Evolutionary conservation across 495 filamentous ascomycete genomes (phyloP).

Genomic region (Cercophora sp.): DNA sequence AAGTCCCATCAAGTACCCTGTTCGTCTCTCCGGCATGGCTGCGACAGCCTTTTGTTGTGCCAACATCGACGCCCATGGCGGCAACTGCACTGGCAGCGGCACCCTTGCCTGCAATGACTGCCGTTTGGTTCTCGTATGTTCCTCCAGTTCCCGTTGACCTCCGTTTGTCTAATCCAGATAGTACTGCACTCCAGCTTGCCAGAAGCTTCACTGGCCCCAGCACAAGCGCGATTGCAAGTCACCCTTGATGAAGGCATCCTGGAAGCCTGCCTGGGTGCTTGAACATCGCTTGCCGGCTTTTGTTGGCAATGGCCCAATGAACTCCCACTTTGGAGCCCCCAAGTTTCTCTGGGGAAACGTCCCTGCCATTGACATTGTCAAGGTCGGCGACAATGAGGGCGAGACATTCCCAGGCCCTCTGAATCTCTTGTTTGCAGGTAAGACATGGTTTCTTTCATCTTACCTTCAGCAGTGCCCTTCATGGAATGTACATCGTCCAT

Average conservation of each 20-base stretch:
- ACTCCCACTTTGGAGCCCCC: background rate
- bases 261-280: background rate
- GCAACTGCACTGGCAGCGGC: background rate
- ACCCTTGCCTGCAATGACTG: background rate
- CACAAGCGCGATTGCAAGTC: background rate
- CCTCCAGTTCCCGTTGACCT: background rate
- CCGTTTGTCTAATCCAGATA: background rate
- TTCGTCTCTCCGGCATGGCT: no score
- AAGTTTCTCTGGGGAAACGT: background rate
- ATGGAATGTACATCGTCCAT: no score
- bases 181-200: background rate
- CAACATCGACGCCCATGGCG: background rate
- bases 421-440: background rate
- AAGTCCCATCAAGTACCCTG: no score
- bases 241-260: background rate
- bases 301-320: background rate
- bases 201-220: background rate
- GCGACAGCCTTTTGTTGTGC: no score
- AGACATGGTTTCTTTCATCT: no score
- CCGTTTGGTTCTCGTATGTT: background rate
- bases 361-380: background rate
- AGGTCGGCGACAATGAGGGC: background rate
- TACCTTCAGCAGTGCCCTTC: no score
- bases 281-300: background rate
- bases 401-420: background rate